Evolutionary conservation across 805 yeast genomes (phyloP).

Genomic region (Starmera dryadoides): DNA sequence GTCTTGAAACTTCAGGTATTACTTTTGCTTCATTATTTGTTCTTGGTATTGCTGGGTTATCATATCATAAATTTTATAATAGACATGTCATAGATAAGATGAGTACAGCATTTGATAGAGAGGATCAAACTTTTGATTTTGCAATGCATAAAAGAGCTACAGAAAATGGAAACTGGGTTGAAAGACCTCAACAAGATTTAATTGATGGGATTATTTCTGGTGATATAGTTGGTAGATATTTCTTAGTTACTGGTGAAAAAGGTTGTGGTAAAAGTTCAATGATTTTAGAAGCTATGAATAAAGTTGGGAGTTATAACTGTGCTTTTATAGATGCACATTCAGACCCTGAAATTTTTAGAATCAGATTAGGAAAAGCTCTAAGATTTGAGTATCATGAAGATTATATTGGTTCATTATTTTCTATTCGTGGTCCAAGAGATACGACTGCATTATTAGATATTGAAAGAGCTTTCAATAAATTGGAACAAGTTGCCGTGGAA

Average conservation of each 20-base stretch:
- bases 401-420: slow-evolving; percentile 74
- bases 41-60: slow-evolving; percentile 64
- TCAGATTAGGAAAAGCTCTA: slow-evolving; percentile 68
- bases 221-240: slow-evolving; percentile 58
- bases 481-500: slow-evolving; percentile 63
- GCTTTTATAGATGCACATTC: slow-evolving; percentile 77
- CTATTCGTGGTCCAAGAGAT: slow-evolving; percentile 79
- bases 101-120: slow-evolving; percentile 56
- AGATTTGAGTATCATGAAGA: slow-evolving; percentile 73
- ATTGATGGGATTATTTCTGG: slow-evolving; percentile 65
- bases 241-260: slow-evolving; percentile 71
- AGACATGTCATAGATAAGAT: slow-evolving; percentile 57
- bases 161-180: slow-evolving; percentile 52
- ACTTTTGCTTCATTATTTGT: slow-evolving; percentile 64
- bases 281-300: slow-evolving; percentile 61
- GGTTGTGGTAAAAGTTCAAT: slow-evolving; percentile 83
- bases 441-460: slow-evolving; percentile 77
- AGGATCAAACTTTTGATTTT: slow-evolving; percentile 57
- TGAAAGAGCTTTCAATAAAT: slow-evolving; percentile 70
- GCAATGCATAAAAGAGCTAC: slow-evolving; percentile 41
- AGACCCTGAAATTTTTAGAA: slow-evolving; percentile 75
- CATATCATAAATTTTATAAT: slow-evolving; percentile 59
- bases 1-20: slow-evolving; percentile 62
- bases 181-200: slow-evolving; percentile 57
- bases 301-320: slow-evolving; percentile 55